A percentile compares a stretch with the other conserved stretches of the same genome.
Conservation (phyloP, 768 basidiomycete genomes). For the Cystobasidium ongulense region DNA sequence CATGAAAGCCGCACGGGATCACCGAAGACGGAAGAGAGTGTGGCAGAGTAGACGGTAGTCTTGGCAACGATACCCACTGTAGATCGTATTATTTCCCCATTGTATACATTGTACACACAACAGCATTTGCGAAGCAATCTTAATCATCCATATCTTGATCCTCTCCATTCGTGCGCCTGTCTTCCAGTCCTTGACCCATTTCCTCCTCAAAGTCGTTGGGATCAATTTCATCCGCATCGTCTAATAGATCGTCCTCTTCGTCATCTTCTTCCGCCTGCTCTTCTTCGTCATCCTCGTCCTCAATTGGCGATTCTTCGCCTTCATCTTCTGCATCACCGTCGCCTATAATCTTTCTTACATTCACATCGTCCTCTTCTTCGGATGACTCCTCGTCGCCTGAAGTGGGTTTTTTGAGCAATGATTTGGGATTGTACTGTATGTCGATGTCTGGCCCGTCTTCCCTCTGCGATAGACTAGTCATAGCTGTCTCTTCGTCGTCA, state of each 20-base stretch:
- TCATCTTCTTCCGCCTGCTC: constrained; percentile 43
- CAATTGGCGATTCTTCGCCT: constrained; percentile 53
- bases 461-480: background rate
- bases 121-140: background rate
- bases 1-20: background rate
- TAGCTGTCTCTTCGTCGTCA: too few species aligned
- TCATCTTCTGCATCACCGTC: constrained; percentile 52
- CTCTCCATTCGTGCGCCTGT: background rate
- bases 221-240: constrained; percentile 13
- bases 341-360: constrained; percentile 55
- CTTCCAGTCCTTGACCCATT: constrained; percentile 1
- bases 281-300: constrained; percentile 51
- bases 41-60: background rate
- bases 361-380: constrained; percentile 52
- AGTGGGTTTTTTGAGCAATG: constrained; percentile 51
- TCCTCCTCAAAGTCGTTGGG: constrained; percentile 16
- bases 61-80: background rate
- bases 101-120: constrained; percentile 1
- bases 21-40: constrained; percentile 10
- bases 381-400: constrained; percentile 51
- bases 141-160: constrained; percentile 18
- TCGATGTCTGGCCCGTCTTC: constrained; percentile 54
- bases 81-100: background rate
- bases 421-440: constrained; percentile 43
- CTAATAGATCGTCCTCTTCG: constrained; percentile 36